phyloP scores from a whole-genome alignment of 2,329 filamentous ascomycete species.

The Trichoderma citrinoviride region DNA sequence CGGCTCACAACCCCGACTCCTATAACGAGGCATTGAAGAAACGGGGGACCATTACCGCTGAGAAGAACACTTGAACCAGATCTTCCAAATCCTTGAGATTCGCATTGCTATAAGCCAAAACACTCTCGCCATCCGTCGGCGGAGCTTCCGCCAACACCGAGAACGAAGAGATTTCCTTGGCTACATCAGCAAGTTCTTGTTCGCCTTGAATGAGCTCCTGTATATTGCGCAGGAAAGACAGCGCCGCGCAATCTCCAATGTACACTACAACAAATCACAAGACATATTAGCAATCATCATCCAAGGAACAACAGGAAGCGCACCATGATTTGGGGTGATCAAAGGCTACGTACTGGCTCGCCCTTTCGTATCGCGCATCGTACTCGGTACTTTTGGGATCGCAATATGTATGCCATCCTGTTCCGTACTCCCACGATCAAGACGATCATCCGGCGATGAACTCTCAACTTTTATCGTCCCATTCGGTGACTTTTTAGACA shows the following conservation, averaged over 20 bases:
- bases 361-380: slow-evolving; percentile 8
- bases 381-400: not conserved
- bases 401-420: not conserved
- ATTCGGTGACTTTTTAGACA: not conserved
- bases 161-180: not conserved
- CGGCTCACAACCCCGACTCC: no score
- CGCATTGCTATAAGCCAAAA: not conserved
- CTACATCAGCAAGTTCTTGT: not conserved
- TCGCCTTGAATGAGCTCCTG: not conserved
- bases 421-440: not conserved
- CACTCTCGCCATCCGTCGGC: not conserved
- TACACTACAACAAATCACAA: not conserved
- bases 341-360: not conserved
- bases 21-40: no score
- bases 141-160: not conserved
- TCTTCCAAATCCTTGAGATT: not conserved
- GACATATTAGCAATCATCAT: not conserved
- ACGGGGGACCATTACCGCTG: not conserved
- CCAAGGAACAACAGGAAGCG: no score
- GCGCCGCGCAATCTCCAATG: slow-evolving; percentile 1
- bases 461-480: not conserved
- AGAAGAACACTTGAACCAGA: not conserved
- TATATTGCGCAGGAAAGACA: slow-evolving; percentile 6
- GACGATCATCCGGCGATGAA: not conserved
- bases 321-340: not conserved